Evolutionary conservation across 1,139 yeast species (phyloP), one percentile per base, ranked within the genome.

Genomic region (Protomyces pachydermus): DNA sequence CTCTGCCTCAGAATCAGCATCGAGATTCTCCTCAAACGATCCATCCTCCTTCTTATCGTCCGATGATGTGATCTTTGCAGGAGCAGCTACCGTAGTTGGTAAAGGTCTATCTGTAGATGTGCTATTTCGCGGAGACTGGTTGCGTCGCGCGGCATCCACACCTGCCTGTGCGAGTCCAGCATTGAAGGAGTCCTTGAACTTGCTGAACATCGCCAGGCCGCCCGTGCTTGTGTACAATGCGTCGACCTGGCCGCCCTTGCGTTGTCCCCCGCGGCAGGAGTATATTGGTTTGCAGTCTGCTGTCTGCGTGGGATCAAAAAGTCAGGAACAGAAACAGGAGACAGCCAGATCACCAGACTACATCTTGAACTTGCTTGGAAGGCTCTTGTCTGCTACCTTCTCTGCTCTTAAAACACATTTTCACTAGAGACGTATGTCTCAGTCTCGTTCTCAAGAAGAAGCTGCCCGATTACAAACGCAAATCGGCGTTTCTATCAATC

Each of bases 111-210:
- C 62, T n/a, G 34, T 16, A 16, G 62, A 58, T 9, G 62, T 52
- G 25, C 56, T 51, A 12, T 25, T 55, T n/a, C 62, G 38, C 38
- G 62, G 62, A 9, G 62, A 58, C 10, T 42, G 35, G 23, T 57
- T 57, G 35, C 62, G 54, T 12, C 56, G 51, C 35, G 53, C 54
- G 38, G 62, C 62, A 51, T 58, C 56, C 20, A 51, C 62, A n/a
- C 62, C 62, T 18, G 62, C 62, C 20, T 58, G 62, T 5, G 62
- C 62, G 10, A 58, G 48, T 23, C 56, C 54, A 16, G 62, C 53
- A 28, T 58, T 55, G 34, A 58, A 58, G 12, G 56, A 55, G 37
- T 58, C 62, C 52, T 55, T 45, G 34, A 58, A 28, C 52, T 58
- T 58, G 52, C 54, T 58, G 53, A 58, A 58, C 62, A 58, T 58